phyloP scores from a whole-genome alignment of 805 yeast genomes.

The Yamadazyma akitaensis region DNA sequence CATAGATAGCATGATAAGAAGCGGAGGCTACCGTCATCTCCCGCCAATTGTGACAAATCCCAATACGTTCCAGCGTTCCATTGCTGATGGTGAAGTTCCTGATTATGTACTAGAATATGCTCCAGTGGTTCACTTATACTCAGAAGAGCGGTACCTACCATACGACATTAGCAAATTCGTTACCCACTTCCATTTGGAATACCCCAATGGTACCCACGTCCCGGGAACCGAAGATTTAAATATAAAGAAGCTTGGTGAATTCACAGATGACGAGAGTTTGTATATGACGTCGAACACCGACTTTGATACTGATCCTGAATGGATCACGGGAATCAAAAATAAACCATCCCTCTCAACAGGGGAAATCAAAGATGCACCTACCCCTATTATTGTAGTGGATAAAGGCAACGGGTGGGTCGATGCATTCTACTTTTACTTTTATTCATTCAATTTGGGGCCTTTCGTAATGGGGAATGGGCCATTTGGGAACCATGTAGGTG shows the following conservation, averaged over 20 bases:
- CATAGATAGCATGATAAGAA: slow-evolving; percentile 22
- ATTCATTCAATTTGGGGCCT: slow-evolving; percentile 92
- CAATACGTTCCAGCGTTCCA: slow-evolving; percentile 29
- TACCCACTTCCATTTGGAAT: slow-evolving; percentile 57
- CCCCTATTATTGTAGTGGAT: slow-evolving; percentile 77
- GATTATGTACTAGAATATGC: slow-evolving; percentile 58
- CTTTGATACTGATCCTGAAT: slow-evolving; percentile 68
- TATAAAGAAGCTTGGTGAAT: slow-evolving; percentile 21
- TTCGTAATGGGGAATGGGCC: slow-evolving; percentile 98
- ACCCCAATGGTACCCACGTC: slow-evolving; percentile 44
- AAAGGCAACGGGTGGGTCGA: slow-evolving; percentile 95
- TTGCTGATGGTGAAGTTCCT: slow-evolving; percentile 58
- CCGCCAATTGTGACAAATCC: slow-evolving; percentile 41
- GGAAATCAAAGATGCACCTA: slow-evolving; percentile 70
- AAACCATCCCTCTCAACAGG: slow-evolving; percentile 73
- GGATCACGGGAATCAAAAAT: slow-evolving; percentile 75
- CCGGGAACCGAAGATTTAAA: slow-evolving; percentile 34
- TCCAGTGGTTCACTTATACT: slow-evolving; percentile 81
- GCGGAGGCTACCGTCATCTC: slow-evolving; percentile 22
- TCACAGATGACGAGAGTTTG: slow-evolving; percentile 32
- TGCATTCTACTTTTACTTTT: slow-evolving; percentile 94
- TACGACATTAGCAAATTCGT: slow-evolving; percentile 74
- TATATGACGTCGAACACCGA: slow-evolving; percentile 68
- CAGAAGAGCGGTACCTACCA: slow-evolving; percentile 85
- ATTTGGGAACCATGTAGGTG: slow-evolving; percentile 95